Evolutionary conservation across 179 eudicot genomes (phyloP), one percentile per base, ranked within the genome.

Genomic region (Sideroxylon spinosum): DNA sequence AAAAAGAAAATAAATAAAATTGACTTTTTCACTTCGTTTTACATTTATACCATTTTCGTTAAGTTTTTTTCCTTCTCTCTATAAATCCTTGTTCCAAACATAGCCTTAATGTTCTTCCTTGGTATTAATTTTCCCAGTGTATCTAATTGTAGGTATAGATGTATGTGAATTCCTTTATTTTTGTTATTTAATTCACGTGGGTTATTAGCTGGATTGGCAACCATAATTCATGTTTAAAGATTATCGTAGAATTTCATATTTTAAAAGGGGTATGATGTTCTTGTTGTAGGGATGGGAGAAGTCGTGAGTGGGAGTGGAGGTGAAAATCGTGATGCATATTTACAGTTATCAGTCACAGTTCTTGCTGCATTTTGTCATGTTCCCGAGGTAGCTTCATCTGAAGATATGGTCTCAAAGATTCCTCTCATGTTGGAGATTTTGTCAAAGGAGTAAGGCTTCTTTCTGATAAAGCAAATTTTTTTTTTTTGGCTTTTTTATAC

Each of bases 341-440:
- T 93, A 81, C 91, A 85, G 65, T 74, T 95, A 53, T 84, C 92
- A 20, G 82, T 91, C 67, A 83, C 92, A 0, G 71, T 95, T 25
- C 85, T 95, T 60, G 92, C 98, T 28, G 88, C 92, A 0, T 89
- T 93, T 73, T 91, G 92, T 65, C 89, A 94, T 61, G 92, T 91
- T 48, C 89, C 95, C 9, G 87, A 86, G 68, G 86, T 95, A 55
- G 97, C 97, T 44, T 86, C 93, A 71, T 87, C 93, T 32, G 74
- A 79, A 26, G 92, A 95, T 37, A 95, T 93, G 94, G 78, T 81
- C 9, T 78, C 87, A 7, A 88, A 86, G 74, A 82, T 95, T 79
- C 93, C 97, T 46, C 81, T 83, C 19, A 55, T 95, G 16, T 67
- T 93, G 64, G 89, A 95, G 84, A 77, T 89, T 80, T 74, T 90